Evolutionary conservation across 1,139 yeast genomes (phyloP), one percentile per base, ranked within the genome.

Genomic region (Suhomyces taliae): DNA sequence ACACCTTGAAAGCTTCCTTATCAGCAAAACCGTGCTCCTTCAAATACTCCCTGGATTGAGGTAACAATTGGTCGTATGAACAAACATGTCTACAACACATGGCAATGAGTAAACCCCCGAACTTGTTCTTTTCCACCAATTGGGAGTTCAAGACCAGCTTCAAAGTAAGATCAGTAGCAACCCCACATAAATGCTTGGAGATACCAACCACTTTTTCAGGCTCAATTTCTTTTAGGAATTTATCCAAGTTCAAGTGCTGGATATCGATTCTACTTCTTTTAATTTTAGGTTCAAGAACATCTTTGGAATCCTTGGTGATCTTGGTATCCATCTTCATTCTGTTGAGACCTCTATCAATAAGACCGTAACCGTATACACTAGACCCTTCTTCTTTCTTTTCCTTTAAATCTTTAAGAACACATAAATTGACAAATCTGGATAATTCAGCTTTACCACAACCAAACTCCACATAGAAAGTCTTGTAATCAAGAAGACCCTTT

Each of bases 31-130:
- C 79, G n/a, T 57, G 51, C 3, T 48, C 35, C 8, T 61, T 56
- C 36, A 84, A 70, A 48, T 60, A 82, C 6, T 56, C 55, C 39
- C 69, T 63, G 50, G 87, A 74, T 62, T 80, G 68, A 46, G 80
- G 72, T 57, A 85, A 60, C 39, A 86, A 58, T 63, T 78, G 79
- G 8, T 71, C 67, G 45, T 76, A 76, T 27, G 72, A 64, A 59
- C 97, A 90, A n/a, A 85, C 83, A 60, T 90, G 97, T 50, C 97
- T 76, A 64, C 97, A 90, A 60, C 97, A 90, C 88, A 90, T 84
- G n/a, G 97, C 97, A 39, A 90, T 88, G 38, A 87, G 67, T 49
- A 87, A 64, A 0, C 95, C 95, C 2, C 69, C 65, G 45, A 82
- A 65, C 27, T 48, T 50, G 8, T 48, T 41, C 8, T 49, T 47